Conservation (phyloP, 495 filamentous ascomycete species). For the Patellaria atrata region DNA sequence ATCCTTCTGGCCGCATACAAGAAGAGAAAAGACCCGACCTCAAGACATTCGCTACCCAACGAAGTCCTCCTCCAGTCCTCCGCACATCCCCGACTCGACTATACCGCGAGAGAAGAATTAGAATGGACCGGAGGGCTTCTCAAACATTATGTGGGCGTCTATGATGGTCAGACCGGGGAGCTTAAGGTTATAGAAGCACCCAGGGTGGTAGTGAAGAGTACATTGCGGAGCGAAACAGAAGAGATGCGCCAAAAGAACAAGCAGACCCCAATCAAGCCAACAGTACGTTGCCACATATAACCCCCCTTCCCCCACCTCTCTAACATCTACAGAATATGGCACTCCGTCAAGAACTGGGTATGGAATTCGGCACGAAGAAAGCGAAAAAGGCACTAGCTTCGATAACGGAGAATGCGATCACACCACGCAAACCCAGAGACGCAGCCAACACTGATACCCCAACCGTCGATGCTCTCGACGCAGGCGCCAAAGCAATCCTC, state of each 20-base stretch:
- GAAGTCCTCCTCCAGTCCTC: constrained; percentile 72
- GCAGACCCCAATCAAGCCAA: constrained; percentile 26
- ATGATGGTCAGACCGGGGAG: constrained; percentile 56
- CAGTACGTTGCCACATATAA: constrained; percentile 18
- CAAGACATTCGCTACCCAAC: constrained; percentile 30
- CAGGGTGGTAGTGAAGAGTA: constrained; percentile 48
- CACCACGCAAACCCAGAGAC: constrained; percentile 14
- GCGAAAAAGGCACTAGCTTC: constrained; percentile 71
- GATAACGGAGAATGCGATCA: constrained; percentile 65
- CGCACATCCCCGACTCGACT: constrained; percentile 64
- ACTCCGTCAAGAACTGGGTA: constrained; percentile 54
- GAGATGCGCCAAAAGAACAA: constrained; percentile 43
- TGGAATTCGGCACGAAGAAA: constrained; percentile 89
- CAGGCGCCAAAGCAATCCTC: constrained; percentile 19
- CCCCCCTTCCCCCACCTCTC: constrained; percentile 1
- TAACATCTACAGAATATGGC: constrained; percentile 11
- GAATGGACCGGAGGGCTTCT: constrained; percentile 43
- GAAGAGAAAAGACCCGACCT: constrained; percentile 23
- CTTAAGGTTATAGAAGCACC: constrained; percentile 63
- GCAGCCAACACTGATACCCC: constrained; percentile 7
- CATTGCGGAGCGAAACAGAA: constrained; percentile 20
- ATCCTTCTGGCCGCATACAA: constrained; percentile 49
- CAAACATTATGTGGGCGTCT: constrained; percentile 78
- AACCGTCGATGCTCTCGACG: constrained; percentile 1
- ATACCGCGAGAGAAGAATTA: constrained; percentile 59